Evolutionary conservation across 169 alveolate genomes (phyloP), one percentile per base, ranked within the genome.

Genomic region (Theileria equi): DNA sequence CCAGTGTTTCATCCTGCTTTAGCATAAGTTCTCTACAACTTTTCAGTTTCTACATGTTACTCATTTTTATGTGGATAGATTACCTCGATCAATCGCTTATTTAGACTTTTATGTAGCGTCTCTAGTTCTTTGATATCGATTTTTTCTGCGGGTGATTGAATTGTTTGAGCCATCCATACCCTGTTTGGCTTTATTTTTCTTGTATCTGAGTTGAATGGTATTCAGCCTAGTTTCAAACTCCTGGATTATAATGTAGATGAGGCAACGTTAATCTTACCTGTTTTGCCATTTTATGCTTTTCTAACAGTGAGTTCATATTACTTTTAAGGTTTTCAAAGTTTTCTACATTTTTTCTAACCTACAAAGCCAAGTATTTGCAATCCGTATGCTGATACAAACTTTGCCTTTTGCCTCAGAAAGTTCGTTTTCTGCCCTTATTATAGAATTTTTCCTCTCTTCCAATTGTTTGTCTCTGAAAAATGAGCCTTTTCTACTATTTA

Each of bases 1-100:
- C 61, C 5, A 55, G 61, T 17, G 80, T 69, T 35, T 69, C 72
- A 32, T 69, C 80, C 3, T 45, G 61, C 19, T 64, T 54, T 5
- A 41, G 71, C 70, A 69, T 69, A 19, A 57, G 19, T 13, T 57
- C 53, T 11, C 57, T 58, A 47, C 71, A 69, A 41, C 47, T 61
- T 32, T 69, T 69, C 60, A 69, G 28, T n/a, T 57, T 69, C 68
- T 66, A 29, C 45, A 21, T 17, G 7, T n/a, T n/a, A n/a, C 25
- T 3, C 54, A 45, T 5, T 25, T 45, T 10, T 5, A 45, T 45
- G 25, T 3, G 25, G 28, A 45, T 45, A 0, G n/a, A 10, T 10
- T 16, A 26, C 61, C 79, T 67, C 65, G 5, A 48, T 52, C 17
- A 67, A 60, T 26, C 57, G 53, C 43, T 67, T 67, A 29, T 67